phyloP scores from a whole-genome alignment of 1,139 yeast genomes.

The Groenewaldozyma sp. region DNA sequence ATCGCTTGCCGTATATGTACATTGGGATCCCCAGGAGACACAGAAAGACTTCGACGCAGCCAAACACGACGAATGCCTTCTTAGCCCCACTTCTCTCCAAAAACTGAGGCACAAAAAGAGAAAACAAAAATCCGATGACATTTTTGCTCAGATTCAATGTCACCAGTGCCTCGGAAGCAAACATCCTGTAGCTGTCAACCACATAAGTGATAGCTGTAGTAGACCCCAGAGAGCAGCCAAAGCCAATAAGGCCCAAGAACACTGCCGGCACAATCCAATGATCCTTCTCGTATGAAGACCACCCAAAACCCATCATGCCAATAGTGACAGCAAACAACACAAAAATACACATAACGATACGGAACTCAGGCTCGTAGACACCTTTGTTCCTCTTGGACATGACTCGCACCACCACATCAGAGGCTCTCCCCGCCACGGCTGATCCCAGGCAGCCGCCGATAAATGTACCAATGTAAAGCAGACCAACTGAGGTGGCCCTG shows the following conservation, averaged over 20 bases:
- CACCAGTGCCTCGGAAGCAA: constrained; percentile 53
- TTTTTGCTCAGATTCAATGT: constrained; percentile 48
- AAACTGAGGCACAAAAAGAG: constrained; percentile 46
- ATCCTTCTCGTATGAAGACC: constrained; percentile 43
- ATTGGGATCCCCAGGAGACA: constrained; percentile 45
- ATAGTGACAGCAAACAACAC: constrained; percentile 38
- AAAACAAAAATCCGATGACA: constrained; percentile 46
- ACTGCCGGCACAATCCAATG: constrained; percentile 53
- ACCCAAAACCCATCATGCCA: constrained; percentile 57
- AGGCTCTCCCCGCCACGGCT: constrained; percentile 41
- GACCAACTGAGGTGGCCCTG: constrained; percentile 43
- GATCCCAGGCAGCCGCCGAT: constrained; percentile 54
- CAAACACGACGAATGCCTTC: constrained; percentile 44
- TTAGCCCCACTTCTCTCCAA: constrained; percentile 37
- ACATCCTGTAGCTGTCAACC: constrained; percentile 50
- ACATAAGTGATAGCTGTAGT: constrained; percentile 54
- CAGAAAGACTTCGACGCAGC: constrained; percentile 42
- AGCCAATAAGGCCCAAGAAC: constrained; percentile 47
- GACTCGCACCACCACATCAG: constrained; percentile 38
- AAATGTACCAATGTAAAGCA: constrained; percentile 50
- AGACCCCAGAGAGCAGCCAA: constrained; percentile 53
- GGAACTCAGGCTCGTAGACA: constrained; percentile 54
- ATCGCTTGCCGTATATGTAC: constrained; percentile 46
- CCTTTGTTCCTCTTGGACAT: constrained; percentile 39
- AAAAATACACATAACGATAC: constrained; percentile 47